These are phyloP conservation scores for Trichophyton verrucosum DNA, from an alignment of 2,329 filamentous ascomycete species.

Conservation along the genomic window DNA sequence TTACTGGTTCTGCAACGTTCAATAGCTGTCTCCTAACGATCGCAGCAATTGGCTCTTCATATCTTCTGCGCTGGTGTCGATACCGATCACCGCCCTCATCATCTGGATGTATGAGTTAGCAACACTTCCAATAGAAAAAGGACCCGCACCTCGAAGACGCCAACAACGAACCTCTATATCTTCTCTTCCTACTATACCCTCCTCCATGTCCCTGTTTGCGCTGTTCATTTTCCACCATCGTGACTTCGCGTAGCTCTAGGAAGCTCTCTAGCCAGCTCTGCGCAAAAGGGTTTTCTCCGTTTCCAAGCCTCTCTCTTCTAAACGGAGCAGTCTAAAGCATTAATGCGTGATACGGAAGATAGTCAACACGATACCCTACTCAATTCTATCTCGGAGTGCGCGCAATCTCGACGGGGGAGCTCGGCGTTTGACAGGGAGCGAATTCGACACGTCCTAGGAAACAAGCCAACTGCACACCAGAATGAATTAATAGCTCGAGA, in stretches of 20 bases:
- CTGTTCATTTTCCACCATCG: conserved; percentile 46
- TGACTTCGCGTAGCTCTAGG: not conserved
- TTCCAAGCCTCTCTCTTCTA: not conserved
- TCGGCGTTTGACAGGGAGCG: not conserved
- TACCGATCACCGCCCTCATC: conserved; percentile 63
- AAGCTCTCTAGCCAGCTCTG: not conserved
- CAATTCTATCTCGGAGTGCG: not conserved
- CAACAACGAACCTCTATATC: conserved; percentile 56
- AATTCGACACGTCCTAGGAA: not conserved
- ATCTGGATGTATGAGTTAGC: conserved; percentile 35
- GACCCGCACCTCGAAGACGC: not conserved
- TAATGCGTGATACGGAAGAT: not conserved
- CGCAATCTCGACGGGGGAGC: not conserved
- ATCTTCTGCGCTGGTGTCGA: conserved; percentile 59
- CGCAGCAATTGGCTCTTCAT: conserved; percentile 58
- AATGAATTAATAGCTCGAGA: not conserved
- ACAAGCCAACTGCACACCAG: not conserved
- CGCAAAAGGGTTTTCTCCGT: not conserved
- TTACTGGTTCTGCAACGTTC: conserved; percentile 62
- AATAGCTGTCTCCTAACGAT: conserved; percentile 68
- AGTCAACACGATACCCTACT: not conserved
- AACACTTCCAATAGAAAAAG: too few species aligned
- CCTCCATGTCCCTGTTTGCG: conserved; percentile 35
- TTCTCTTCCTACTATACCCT: conserved; percentile 56
- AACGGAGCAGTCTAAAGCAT: not conserved